Evolutionary conservation across 768 basidiomycete species (phyloP).

Genomic region (Lentinula detonsa): DNA sequence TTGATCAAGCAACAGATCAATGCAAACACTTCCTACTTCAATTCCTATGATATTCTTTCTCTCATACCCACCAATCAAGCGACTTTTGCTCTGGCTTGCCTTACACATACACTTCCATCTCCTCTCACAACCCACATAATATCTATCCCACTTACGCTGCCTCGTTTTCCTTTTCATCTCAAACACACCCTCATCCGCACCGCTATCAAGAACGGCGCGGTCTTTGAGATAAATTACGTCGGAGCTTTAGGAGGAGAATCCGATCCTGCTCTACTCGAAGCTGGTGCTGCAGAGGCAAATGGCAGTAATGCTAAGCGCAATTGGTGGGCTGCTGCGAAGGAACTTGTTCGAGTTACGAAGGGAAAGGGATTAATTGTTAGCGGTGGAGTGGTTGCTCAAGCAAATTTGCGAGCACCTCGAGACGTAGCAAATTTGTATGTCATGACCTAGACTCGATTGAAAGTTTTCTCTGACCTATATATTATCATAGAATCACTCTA

Average conservation of each 20-base stretch:
- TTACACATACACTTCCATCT: slow-evolving; percentile 74
- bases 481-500: slow-evolving; percentile 46
- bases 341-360: slow-evolving; percentile 74
- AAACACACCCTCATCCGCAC: slow-evolving; percentile 81
- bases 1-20: slow-evolving; percentile 44
- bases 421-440: slow-evolving; percentile 76
- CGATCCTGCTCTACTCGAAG: slow-evolving; percentile 35
- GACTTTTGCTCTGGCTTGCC: slow-evolving; percentile 74
- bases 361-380: slow-evolving; percentile 73
- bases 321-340: slow-evolving; percentile 79
- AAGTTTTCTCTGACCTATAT: neutral
- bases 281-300: slow-evolving; percentile 42
- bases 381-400: slow-evolving; percentile 54
- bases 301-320: slow-evolving; percentile 60
- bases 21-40: slow-evolving; percentile 55
- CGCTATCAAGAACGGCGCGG: slow-evolving; percentile 75
- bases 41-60: slow-evolving; percentile 71
- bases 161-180: slow-evolving; percentile 73
- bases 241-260: slow-evolving; percentile 65
- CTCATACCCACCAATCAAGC: slow-evolving; percentile 66
- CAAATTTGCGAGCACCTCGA: slow-evolving; percentile 62
- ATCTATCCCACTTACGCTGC: slow-evolving; percentile 68
- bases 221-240: slow-evolving; percentile 77
- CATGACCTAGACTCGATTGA: neutral
- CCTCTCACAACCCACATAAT: slow-evolving; percentile 78